Evolutionary conservation across 2,329 filamentous ascomycete species (phyloP).

Genomic region (Acrocalymma vagum): DNA sequence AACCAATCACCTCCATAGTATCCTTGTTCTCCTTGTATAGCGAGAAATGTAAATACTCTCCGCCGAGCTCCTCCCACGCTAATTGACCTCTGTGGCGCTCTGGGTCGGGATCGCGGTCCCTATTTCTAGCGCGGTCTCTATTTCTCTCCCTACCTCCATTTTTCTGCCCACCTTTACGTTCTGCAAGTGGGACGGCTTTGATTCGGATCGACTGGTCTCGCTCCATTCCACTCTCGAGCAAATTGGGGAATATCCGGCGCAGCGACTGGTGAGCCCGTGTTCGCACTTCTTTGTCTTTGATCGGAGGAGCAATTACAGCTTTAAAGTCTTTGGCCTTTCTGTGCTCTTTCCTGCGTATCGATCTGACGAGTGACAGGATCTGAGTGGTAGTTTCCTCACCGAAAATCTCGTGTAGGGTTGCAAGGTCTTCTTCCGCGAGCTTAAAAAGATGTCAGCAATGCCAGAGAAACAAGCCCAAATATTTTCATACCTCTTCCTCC

Average conservation of each 20-base stretch:
- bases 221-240: constrained; percentile 79
- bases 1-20: constrained; percentile 88
- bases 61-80: constrained; percentile 73
- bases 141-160: too few relatives aligned
- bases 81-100: constrained; percentile 44
- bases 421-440: constrained; percentile 49
- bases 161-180: constrained; percentile 43
- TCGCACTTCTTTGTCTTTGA: constrained; percentile 68
- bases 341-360: constrained; percentile 62
- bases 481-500: constrained; percentile 21
- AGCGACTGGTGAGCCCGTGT: constrained; percentile 72
- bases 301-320: constrained; percentile 60
- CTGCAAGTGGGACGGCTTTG: constrained; percentile 53
- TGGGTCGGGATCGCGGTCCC: constrained; percentile 30
- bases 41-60: constrained; percentile 87
- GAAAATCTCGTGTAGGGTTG: constrained; percentile 56
- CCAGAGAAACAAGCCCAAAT: not conserved
- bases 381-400: constrained; percentile 58
- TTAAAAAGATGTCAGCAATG: constrained; percentile 22
- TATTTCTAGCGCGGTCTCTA: constrained; percentile 24
- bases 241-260: constrained; percentile 80
- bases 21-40: constrained; percentile 98
- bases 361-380: constrained; percentile 64
- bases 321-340: constrained; percentile 66
- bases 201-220: constrained; percentile 73